Percentiles rank a stretch among this genome's conserved stretches.
phyloP scores from a whole-genome alignment of 495 filamentous ascomycete genomes.

The Xylaria scruposa region DNA sequence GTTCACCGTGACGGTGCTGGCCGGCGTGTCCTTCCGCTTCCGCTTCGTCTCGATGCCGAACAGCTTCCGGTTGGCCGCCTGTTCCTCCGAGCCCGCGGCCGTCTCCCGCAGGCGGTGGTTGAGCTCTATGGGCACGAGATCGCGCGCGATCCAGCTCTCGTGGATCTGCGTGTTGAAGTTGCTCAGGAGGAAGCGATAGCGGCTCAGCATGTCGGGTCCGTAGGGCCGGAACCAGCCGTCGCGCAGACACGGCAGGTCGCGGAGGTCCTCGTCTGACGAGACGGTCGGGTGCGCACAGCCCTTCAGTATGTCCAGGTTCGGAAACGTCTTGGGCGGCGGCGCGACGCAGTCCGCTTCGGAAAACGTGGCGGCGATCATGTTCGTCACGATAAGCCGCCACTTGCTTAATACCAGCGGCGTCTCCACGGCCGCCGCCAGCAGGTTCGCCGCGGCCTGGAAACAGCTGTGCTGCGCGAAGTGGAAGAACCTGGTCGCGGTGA shows the following conservation, averaged over 20 bases:
- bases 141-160: constrained; percentile 25
- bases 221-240: constrained; percentile 31
- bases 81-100: neutral
- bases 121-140: constrained; percentile 31
- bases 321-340: constrained; percentile 25
- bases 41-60: constrained; percentile 10
- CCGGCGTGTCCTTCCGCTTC: constrained; percentile 14
- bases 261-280: constrained; percentile 27
- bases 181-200: constrained; percentile 28
- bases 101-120: constrained; percentile 32
- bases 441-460: constrained; percentile 28
- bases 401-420: constrained; percentile 25
- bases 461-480: constrained; percentile 24
- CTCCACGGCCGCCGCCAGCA: constrained; percentile 22
- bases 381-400: constrained; percentile 30
- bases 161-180: constrained; percentile 31
- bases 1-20: constrained; percentile 20
- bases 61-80: constrained; percentile 14
- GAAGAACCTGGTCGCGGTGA: constrained; percentile 26
- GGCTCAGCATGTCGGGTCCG: constrained; percentile 24
- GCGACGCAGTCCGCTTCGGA: constrained; percentile 6
- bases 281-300: constrained; percentile 22
- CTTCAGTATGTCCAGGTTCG: constrained; percentile 17
- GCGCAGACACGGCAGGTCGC: constrained; percentile 21
- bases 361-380: constrained; percentile 24